A percentile compares a stretch with the other conserved stretches of the same genome.
These are phyloP conservation scores for Monilinia fructicola DNA, from an alignment of 2,329 filamentous ascomycete genomes.

Conservation along the genomic window DNA sequence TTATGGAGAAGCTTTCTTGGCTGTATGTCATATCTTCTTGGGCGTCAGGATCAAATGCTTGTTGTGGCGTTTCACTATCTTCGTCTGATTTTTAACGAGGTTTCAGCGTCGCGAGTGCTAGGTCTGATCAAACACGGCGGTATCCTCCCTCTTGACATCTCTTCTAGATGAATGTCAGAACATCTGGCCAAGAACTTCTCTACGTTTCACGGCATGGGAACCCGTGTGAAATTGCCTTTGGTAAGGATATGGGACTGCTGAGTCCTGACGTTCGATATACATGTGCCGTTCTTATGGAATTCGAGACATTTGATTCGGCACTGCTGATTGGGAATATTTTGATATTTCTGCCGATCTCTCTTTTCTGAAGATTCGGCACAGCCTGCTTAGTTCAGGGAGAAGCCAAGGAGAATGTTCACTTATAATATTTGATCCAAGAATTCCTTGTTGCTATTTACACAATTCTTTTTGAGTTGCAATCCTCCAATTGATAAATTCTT, in stretches of 20 bases:
- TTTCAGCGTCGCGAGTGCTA: slow-evolving; percentile 2
- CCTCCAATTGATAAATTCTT: background rate
- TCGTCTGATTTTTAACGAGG: background rate
- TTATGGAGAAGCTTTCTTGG: background rate
- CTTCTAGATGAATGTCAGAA: background rate
- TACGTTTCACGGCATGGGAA: background rate
- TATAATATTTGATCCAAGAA: slow-evolving; percentile 16
- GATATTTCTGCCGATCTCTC: slow-evolving; percentile 7
- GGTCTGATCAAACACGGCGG: slow-evolving; percentile 9
- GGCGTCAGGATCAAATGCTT: background rate
- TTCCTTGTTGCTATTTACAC: background rate
- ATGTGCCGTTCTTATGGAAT: background rate
- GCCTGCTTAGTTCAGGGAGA: background rate
- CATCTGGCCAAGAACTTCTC: background rate
- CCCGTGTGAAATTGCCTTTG: background rate
- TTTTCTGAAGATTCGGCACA: background rate
- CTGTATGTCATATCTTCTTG: background rate
- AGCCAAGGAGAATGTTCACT: background rate
- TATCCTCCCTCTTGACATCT: background rate
- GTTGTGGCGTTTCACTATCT: background rate
- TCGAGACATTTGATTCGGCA: too few species aligned
- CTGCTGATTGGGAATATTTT: background rate
- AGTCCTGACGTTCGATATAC: background rate
- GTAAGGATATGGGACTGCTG: background rate
- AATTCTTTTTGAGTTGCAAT: background rate